These are phyloP conservation scores for Akanthomyces dipterigenus DNA, from an alignment of 2,329 filamentous ascomycete genomes.

Conservation along the genomic window DNA sequence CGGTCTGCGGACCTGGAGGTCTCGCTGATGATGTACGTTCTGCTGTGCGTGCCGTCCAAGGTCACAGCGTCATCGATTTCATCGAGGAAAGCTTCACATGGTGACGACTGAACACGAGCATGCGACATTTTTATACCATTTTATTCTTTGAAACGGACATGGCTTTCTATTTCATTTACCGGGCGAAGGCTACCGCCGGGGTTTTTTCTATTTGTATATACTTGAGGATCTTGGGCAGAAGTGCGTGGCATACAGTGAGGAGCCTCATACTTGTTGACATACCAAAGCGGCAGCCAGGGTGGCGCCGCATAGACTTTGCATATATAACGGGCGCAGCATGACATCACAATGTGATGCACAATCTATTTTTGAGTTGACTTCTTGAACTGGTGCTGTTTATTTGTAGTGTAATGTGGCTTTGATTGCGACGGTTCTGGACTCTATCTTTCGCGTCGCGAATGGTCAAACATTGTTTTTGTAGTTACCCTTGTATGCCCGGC, in stretches of 20 bases:
- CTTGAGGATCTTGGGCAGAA: background rate
- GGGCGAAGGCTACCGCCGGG: background rate
- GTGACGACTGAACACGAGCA: conserved; percentile 27
- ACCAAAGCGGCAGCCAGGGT: background rate
- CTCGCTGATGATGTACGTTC: conserved; percentile 69
- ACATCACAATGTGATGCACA: conserved; percentile 1
- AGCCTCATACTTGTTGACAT: background rate
- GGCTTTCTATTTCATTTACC: conserved; percentile 9
- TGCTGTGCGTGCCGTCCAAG: conserved; percentile 58
- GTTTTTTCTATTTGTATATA: conserved; percentile 10
- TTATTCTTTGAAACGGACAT: conserved; percentile 6
- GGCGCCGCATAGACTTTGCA: conserved; percentile 12
- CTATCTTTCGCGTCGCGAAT: too few relatives aligned
- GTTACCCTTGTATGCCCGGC: too few relatives aligned
- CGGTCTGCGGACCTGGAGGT: conserved; percentile 69
- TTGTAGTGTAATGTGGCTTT: too few relatives aligned
- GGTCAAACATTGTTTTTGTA: too few relatives aligned
- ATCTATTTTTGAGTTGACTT: background rate
- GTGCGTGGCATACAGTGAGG: background rate
- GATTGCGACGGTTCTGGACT: too few relatives aligned
- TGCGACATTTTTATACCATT: background rate
- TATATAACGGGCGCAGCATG: conserved; percentile 7
- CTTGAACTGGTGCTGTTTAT: background rate
- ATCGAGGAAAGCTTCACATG: conserved; percentile 71
- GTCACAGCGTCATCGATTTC: conserved; percentile 62